Percentiles rank a stretch among this genome's conserved stretches.
These are phyloP conservation scores for Hanseniaspora taiwanica DNA, from an alignment of 805 yeast species.

Conservation along the genomic window DNA sequence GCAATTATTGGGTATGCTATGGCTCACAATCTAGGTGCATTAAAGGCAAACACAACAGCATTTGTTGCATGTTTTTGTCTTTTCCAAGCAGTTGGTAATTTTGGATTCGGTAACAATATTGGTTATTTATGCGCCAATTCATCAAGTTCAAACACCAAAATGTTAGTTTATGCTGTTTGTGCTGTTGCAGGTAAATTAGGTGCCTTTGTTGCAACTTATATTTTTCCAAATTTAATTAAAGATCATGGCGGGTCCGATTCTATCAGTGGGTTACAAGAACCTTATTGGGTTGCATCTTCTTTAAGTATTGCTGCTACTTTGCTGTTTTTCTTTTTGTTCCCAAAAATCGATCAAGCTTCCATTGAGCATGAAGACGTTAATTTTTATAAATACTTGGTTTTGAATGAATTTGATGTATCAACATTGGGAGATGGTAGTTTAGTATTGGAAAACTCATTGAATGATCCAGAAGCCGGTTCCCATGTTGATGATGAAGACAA, in stretches of 20 bases:
- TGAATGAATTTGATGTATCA: constrained; percentile 54
- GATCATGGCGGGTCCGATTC: constrained; percentile 38
- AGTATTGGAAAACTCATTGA: neutral
- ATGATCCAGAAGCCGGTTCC: too few species aligned
- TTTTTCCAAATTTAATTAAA: constrained; percentile 67
- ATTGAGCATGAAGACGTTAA: constrained; percentile 63
- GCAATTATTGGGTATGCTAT: constrained; percentile 71
- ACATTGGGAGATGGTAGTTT: neutral
- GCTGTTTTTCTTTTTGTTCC: constrained; percentile 38
- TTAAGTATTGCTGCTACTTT: constrained; percentile 40
- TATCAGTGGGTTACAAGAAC: constrained; percentile 10
- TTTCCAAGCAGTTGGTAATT: constrained; percentile 78
- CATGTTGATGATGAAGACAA: neutral
- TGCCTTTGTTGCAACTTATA: constrained; percentile 82
- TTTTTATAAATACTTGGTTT: constrained; percentile 53
- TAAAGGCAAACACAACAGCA: constrained; percentile 54
- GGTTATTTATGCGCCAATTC: constrained; percentile 84
- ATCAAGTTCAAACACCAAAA: constrained; percentile 76
- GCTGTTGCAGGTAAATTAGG: constrained; percentile 90
- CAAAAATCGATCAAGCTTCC: constrained; percentile 74
- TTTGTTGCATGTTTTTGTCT: constrained; percentile 84
- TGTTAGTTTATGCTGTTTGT: constrained; percentile 80
- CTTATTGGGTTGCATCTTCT: neutral
- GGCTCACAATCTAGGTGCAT: constrained; percentile 54
- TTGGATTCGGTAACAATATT: constrained; percentile 78